Evolutionary conservation across 192 early-diverging fungal species (phyloP).

Genomic region (Coemansia sp.): DNA sequence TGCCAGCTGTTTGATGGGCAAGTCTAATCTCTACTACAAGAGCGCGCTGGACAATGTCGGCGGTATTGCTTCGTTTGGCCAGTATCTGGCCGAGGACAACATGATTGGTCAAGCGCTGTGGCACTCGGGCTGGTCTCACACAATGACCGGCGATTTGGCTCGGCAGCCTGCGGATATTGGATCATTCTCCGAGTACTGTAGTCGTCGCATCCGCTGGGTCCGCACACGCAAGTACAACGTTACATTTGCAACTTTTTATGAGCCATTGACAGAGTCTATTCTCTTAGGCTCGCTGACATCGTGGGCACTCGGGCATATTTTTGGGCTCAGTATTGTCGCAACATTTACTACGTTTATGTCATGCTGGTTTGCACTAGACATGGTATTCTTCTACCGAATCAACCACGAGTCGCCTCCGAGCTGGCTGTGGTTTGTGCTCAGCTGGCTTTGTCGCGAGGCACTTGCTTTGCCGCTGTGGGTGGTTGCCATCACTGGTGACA

Average conservation of each 20-base stretch:
- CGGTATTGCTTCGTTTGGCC: slow-evolving; percentile 81
- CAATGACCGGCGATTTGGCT: slow-evolving; percentile 84
- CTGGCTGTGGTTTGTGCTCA: slow-evolving; percentile 58
- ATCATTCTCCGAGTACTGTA: slow-evolving; percentile 76
- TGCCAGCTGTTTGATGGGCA: slow-evolving; percentile 91
- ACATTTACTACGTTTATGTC: slow-evolving; percentile 57
- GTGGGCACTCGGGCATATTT: slow-evolving; percentile 64
- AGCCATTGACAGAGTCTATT: slow-evolving; percentile 92
- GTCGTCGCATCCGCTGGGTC: slow-evolving; percentile 87
- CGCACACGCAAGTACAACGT: slow-evolving; percentile 93
- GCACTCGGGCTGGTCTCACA: slow-evolving; percentile 75
- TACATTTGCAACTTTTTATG: slow-evolving; percentile 79
- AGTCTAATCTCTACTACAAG: slow-evolving; percentile 90
- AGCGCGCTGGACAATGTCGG: slow-evolving; percentile 76
- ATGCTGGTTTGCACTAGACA: slow-evolving; percentile 61
- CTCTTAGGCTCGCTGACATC: slow-evolving; percentile 72
- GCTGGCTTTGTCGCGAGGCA: slow-evolving; percentile 83
- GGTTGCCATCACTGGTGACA: slow-evolving; percentile 77
- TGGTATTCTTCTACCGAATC: slow-evolving; percentile 56
- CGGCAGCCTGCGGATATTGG: slow-evolving; percentile 80
- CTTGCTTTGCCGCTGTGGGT: slow-evolving; percentile 81
- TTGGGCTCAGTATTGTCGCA: slow-evolving; percentile 44
- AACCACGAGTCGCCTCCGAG: slow-evolving; percentile 40
- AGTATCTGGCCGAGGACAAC: slow-evolving; percentile 96
- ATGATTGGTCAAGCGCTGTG: slow-evolving; percentile 85